Evolutionary conservation across 2,329 filamentous ascomycete species (phyloP).

Genomic region (Fusarium sp.): DNA sequence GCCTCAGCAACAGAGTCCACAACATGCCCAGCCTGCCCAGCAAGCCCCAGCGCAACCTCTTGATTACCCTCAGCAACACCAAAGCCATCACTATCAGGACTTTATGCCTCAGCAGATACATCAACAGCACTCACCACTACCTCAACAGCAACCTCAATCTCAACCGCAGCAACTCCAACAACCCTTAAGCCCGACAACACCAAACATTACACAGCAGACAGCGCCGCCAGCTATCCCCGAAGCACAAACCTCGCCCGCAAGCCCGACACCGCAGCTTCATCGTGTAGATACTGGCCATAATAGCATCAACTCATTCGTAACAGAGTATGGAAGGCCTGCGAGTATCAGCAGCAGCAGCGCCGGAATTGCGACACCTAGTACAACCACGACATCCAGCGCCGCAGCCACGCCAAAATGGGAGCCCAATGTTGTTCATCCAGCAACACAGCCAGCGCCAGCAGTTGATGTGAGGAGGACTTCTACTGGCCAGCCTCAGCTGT

Average conservation of each 20-base stretch:
- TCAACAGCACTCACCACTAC: background rate
- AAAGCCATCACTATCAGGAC: conserved; percentile 3
- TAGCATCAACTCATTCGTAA: conserved; percentile 11
- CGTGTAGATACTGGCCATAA: conserved; percentile 9
- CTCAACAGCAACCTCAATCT: background rate
- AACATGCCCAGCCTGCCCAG: background rate
- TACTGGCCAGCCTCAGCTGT: conserved; percentile 14
- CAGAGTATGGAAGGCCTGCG: conserved; percentile 9
- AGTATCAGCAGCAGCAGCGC: conserved; percentile 29
- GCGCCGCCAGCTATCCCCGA: background rate
- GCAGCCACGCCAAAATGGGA: conserved; percentile 21
- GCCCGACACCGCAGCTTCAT: conserved; percentile 7
- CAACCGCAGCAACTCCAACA: conserved; percentile 14
- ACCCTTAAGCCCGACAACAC: background rate
- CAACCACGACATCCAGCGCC: conserved; percentile 18
- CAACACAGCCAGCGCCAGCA: background rate
- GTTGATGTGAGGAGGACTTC: conserved; percentile 14
- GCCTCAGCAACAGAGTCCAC: background rate
- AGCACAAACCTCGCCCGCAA: conserved; percentile 5
- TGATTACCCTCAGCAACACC: conserved; percentile 12
- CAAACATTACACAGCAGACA: conserved; percentile 16
- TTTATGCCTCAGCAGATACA: conserved; percentile 1
- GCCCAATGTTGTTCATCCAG: background rate
- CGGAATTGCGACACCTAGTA: conserved; percentile 18
- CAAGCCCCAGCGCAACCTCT: conserved; percentile 4